Evolutionary conservation across 768 basidiomycete genomes (phyloP).

Genomic region (Lenzites betulinus): DNA sequence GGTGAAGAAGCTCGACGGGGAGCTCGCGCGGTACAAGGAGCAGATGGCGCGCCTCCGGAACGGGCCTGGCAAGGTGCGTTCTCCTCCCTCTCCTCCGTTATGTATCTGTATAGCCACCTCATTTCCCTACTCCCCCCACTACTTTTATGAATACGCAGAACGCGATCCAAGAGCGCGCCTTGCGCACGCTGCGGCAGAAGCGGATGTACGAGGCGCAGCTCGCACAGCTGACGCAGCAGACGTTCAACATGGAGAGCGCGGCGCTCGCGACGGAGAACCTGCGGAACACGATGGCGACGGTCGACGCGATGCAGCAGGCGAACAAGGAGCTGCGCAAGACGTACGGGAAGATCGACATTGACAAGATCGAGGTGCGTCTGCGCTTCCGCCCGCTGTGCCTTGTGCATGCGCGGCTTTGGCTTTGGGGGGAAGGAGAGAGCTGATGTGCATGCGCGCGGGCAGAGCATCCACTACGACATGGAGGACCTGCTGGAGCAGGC

Average conservation of each 20-base stretch:
- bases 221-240: slow-evolving; percentile 88
- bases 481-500: slow-evolving; percentile 96
- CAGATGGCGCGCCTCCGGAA: slow-evolving; percentile 93
- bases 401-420: neutral
- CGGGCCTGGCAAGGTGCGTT: slow-evolving; percentile 89
- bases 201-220: slow-evolving; percentile 94
- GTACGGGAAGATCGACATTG: slow-evolving; percentile 95
- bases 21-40: slow-evolving; percentile 88
- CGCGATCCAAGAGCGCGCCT: slow-evolving; percentile 93
- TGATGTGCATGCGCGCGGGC: neutral
- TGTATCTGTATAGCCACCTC: neutral
- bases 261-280: slow-evolving; percentile 96
- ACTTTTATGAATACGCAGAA: slow-evolving; percentile 46
- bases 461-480: slow-evolving; percentile 98
- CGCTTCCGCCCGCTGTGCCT: neutral
- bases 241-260: slow-evolving; percentile 98
- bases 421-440: too few relatives aligned
- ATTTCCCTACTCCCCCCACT: neutral
- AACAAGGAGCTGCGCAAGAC: slow-evolving; percentile 97
- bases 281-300: slow-evolving; percentile 97
- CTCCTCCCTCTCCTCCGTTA: neutral
- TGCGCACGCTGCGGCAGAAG: slow-evolving; percentile 93
- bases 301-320: slow-evolving; percentile 93
- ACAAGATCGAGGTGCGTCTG: slow-evolving; percentile 89
- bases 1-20: slow-evolving; percentile 93